Evolutionary conservation across 345 rosid species (phyloP).

Genomic region (Eucalyptus pauciflora): DNA sequence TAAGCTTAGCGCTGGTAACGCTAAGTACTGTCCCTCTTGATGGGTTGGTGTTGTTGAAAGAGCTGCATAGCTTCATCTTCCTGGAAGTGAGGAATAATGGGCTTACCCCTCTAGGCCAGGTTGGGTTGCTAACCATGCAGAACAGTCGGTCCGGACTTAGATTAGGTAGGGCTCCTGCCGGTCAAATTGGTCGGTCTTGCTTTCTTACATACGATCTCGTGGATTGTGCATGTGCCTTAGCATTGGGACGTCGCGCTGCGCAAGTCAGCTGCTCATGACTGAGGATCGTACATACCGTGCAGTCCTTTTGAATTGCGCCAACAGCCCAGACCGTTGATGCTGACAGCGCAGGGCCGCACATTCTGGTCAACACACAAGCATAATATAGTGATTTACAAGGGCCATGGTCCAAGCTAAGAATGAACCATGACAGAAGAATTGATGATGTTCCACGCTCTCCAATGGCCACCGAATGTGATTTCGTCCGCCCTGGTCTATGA

Average conservation of each 20-base stretch:
- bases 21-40: background rate
- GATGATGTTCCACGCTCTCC: background rate
- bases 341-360: background rate
- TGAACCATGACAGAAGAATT: background rate
- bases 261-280: background rate
- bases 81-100: background rate
- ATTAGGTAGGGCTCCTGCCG: background rate
- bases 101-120: background rate
- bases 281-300: background rate
- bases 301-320: background rate
- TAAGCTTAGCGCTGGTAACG: background rate
- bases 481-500: background rate
- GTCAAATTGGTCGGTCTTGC: background rate
- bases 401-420: background rate
- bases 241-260: background rate
- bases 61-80: background rate
- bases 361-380: background rate
- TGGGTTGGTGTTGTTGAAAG: background rate
- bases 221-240: accelerated
- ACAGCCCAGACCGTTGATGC: background rate
- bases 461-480: accelerated
- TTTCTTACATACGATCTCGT: background rate
- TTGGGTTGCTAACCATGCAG: background rate
- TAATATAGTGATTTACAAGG: background rate
- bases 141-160: background rate